phyloP scores from a whole-genome alignment of 164 flowering plant species.

The Umbellularia californica region DNA sequence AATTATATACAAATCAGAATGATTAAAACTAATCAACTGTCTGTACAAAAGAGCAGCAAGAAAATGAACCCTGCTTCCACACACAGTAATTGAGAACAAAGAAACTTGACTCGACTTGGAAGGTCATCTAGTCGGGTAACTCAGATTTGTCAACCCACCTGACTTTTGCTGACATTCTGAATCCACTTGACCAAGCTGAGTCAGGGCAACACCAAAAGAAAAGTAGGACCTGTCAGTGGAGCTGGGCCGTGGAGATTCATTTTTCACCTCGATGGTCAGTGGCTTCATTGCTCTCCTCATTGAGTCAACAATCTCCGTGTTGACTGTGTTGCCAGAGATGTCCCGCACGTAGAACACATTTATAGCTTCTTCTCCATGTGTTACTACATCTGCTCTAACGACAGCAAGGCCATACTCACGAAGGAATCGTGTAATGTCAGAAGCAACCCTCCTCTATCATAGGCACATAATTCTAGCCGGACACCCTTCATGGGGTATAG shows the following conservation, averaged over 20 bases:
- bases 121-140: too few species aligned
- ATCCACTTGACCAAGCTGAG: too few species aligned
- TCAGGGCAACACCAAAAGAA: conserved; percentile 22
- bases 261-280: conserved; percentile 32
- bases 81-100: not conserved
- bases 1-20: not conserved
- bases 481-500: conserved; percentile 39
- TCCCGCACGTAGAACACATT: conserved; percentile 65
- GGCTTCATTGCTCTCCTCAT: conserved; percentile 58
- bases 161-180: too few species aligned
- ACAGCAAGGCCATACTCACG: conserved; percentile 66
- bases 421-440: conserved; percentile 58
- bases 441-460: conserved; percentile 61
- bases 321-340: conserved; percentile 52
- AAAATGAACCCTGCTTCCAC: not conserved
- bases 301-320: conserved; percentile 48
- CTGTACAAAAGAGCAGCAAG: not conserved
- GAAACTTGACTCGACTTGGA: too few species aligned
- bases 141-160: too few species aligned
- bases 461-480: conserved; percentile 51
- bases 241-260: conserved; percentile 11
- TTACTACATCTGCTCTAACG: conserved; percentile 63
- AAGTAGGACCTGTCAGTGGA: conserved; percentile 27
- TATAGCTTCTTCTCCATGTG: conserved; percentile 49
- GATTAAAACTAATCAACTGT: not conserved